Evolutionary conservation across 805 yeast genomes (phyloP).

Genomic region (Metahyphopichia silvanorum): DNA sequence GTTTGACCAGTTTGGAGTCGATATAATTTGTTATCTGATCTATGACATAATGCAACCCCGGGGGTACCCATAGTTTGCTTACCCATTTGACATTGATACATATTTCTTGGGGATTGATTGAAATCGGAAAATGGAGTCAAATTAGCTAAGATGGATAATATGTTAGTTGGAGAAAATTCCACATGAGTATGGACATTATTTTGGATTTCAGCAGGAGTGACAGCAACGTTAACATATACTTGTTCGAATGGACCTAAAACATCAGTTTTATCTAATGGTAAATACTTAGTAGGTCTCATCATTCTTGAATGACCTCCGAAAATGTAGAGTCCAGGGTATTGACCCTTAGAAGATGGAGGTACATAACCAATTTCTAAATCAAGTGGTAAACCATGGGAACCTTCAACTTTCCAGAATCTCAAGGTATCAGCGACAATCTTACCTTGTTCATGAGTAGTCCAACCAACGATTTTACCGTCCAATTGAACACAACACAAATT

Average conservation of each 20-base stretch:
- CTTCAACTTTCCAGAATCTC: conserved; percentile 90
- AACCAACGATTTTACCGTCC: conserved; percentile 51
- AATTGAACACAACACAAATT: conserved; percentile 83
- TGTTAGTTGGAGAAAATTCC: conserved; percentile 99
- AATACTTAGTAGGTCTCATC: conserved; percentile 51
- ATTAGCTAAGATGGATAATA: conserved; percentile 96
- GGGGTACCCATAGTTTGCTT: conserved; percentile 99
- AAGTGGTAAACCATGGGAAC: conserved; percentile 70
- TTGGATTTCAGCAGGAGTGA: conserved; percentile 70
- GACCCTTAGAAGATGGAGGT: conserved; percentile 94
- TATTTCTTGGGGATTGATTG: conserved; percentile 98
- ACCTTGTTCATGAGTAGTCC: conserved; percentile 78
- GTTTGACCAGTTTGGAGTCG: conserved; percentile 96
- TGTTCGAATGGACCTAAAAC: conserved; percentile 97
- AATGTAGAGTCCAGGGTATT: conserved; percentile 93
- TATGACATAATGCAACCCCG: conserved; percentile 87
- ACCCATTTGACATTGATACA: conserved; percentile 99
- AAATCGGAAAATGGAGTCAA: conserved; percentile 99
- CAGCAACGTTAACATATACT: conserved; percentile 91
- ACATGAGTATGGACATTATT: conserved; percentile 93
- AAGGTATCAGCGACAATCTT: conserved; percentile 82
- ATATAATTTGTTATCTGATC: conserved; percentile 99
- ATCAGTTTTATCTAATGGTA: conserved; percentile 63
- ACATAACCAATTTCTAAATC: conserved; percentile 93
- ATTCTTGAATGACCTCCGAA: conserved; percentile 80